phyloP scores from a whole-genome alignment of 352 stramenopile genomes.

The Globisporangium rhizosaccharum region DNA sequence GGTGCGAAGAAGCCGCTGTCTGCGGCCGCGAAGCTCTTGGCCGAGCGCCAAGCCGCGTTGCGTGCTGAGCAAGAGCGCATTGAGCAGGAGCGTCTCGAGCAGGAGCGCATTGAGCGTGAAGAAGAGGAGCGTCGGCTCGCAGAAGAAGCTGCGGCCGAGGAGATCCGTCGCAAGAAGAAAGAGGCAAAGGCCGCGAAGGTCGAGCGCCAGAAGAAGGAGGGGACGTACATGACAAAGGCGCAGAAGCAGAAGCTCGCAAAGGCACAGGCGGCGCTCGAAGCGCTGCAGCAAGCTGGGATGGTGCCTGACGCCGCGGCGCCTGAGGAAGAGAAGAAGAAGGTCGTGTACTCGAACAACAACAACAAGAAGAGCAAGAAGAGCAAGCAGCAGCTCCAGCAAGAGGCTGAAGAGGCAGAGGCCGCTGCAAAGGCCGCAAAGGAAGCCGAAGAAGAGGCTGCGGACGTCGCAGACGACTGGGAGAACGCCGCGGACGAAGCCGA shows the following conservation, averaged over 20 bases:
- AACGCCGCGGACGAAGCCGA: constrained; percentile 43
- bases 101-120: constrained; percentile 60
- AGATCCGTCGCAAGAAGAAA: constrained; percentile 75
- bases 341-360: constrained; percentile 90
- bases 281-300: constrained; percentile 91
- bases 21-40: constrained; percentile 58
- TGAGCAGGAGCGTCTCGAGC: constrained; percentile 67
- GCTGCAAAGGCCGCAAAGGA: constrained; percentile 26
- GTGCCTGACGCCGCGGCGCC: constrained; percentile 33
- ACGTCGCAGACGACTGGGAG: constrained; percentile 71
- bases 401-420: constrained; percentile 20
- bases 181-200: constrained; percentile 83
- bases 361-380: constrained; percentile 83
- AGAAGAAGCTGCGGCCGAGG: constrained; percentile 47
- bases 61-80: constrained; percentile 69
- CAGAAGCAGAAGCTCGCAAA: constrained; percentile 93
- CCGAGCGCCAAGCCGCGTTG: constrained; percentile 69
- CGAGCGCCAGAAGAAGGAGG: constrained; percentile 93
- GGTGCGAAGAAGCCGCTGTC: constrained; percentile 67
- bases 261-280: constrained; percentile 86
- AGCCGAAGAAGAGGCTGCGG: constrained; percentile 44
- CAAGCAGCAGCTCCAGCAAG: constrained; percentile 28
- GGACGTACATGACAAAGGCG: constrained; percentile 99
- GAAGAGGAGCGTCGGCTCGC: constrained; percentile 52
- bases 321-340: constrained; percentile 86